Evolutionary conservation across 164 flowering plant species (phyloP), one percentile per base, ranked within the genome.

Genomic region (Aristolochia contorta): DNA sequence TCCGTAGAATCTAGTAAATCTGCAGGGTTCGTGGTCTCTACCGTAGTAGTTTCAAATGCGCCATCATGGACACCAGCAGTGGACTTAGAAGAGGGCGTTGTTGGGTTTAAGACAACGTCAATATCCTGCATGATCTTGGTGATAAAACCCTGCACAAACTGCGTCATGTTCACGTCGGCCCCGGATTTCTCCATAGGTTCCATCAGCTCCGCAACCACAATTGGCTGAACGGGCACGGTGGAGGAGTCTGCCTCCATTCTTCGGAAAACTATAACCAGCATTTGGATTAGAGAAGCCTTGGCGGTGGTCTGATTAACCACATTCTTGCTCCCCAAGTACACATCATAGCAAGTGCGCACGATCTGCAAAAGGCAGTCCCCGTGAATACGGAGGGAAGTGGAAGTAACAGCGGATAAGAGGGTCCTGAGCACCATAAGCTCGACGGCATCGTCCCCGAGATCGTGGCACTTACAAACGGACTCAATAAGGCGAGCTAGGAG

Each of bases 171-270:
- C 41, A 80, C 82, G 67, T 94, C 97, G 30, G 66, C 77, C 30
- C 87, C 97, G 7, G 82, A 64, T 62, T 91, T 91, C 75, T 89
- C 99, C 12, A 71, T 68, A 0, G 99, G 97, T 25, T 84, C 89
- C 96, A 94, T 89, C 70, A 94, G 61, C 67, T 94, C 99, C 0
- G 99, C 97, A 19, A 94, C 97, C 10, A 94, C 97, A 70, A 94
- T 91, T 1, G 99, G 99, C 77, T 94, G 99, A 60, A 94, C 62
- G 0, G 97, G 96, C n/a, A 86, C 97, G 0, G 93, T 85, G 0
- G 93, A 84, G 12, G 96, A 91, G 69, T 94, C 97, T 0, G 99
- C 99, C 81, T 94, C 99, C 99, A 94, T 94, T 59, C 99, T 68
- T 73, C 97, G 63, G 64, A 94, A 94, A 63, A 94, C 97, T 69